These are phyloP conservation scores for Dendrobium catenatum DNA, from an alignment of 106 monocot genomes.

Conservation along the genomic window DNA sequence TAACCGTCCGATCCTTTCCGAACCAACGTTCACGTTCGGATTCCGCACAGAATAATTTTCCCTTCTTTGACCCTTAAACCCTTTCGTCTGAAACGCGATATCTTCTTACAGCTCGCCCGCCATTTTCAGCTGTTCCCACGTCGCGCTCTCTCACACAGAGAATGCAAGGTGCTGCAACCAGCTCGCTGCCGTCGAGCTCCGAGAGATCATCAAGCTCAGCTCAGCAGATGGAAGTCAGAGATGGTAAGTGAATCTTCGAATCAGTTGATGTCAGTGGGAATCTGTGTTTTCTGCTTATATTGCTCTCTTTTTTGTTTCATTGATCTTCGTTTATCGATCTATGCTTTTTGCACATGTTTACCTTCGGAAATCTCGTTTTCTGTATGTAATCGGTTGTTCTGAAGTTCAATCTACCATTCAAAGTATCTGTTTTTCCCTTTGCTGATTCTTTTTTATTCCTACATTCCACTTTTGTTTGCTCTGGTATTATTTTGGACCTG, in stretches of 20 bases:
- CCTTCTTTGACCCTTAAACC: constrained; percentile 5
- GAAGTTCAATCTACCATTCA: neutral
- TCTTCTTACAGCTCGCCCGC: neutral
- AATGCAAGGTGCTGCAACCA: constrained; percentile 62
- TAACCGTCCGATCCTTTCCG: constrained; percentile 23
- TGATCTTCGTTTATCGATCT: neutral
- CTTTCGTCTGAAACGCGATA: constrained; percentile 1
- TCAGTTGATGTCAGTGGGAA: neutral
- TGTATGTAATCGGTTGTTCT: neutral
- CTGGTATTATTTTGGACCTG: neutral
- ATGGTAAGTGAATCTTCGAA: constrained; percentile 25
- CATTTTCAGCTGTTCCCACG: neutral
- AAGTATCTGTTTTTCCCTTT: neutral
- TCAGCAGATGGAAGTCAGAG: constrained; percentile 44
- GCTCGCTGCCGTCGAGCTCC: constrained; percentile 82
- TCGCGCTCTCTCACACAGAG: neutral
- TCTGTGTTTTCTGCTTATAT: neutral
- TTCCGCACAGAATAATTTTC: too few relatives aligned
- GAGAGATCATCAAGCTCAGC: constrained; percentile 88
- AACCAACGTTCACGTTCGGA: constrained; percentile 24
- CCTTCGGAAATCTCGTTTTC: neutral
- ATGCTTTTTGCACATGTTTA: neutral
- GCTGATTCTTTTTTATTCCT: neutral
- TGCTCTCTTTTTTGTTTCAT: neutral
- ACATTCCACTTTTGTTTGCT: neutral